Evolutionary conservation across 1,284 basidiomycete genomes (phyloP).

Genomic region (Puccinia polysora): DNA sequence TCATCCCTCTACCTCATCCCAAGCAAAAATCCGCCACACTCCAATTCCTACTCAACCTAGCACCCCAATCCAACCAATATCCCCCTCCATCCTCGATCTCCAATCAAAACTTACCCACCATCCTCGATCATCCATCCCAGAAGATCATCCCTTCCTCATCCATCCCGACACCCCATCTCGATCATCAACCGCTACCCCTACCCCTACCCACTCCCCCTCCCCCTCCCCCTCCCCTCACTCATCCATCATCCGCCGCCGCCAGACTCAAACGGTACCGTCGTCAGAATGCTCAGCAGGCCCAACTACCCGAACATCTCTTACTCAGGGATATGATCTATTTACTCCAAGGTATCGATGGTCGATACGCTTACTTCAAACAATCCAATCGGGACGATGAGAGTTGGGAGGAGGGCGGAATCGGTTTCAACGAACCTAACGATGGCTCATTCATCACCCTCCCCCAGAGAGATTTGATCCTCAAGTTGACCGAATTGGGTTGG

Average conservation of each 20-base stretch:
- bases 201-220: too few species aligned
- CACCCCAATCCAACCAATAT: not conserved
- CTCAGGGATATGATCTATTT: constrained; percentile 88
- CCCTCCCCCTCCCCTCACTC: too few species aligned
- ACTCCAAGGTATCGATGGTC: constrained; percentile 93
- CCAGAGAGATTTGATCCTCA: constrained; percentile 72
- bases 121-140: too few species aligned
- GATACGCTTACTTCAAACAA: constrained; percentile 67
- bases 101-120: too few species aligned
- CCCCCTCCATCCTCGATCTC: too few species aligned
- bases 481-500: constrained; percentile 90
- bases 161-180: not conserved
- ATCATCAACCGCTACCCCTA: not conserved
- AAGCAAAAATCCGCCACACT: constrained; percentile 6
- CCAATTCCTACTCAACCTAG: constrained; percentile 22
- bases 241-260: not conserved
- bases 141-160: too few species aligned
- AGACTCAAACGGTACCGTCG: not conserved
- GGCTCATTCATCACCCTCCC: constrained; percentile 60
- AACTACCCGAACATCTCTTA: constrained; percentile 54
- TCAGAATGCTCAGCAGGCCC: constrained; percentile 11
- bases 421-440: constrained; percentile 44
- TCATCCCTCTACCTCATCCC: constrained; percentile 20
- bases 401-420: constrained; percentile 47
- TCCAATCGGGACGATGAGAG: constrained; percentile 9